Evolutionary conservation across 2,329 filamentous ascomycete species (phyloP), one percentile per base, ranked within the genome.

Genomic region (Cercospora zeina): DNA sequence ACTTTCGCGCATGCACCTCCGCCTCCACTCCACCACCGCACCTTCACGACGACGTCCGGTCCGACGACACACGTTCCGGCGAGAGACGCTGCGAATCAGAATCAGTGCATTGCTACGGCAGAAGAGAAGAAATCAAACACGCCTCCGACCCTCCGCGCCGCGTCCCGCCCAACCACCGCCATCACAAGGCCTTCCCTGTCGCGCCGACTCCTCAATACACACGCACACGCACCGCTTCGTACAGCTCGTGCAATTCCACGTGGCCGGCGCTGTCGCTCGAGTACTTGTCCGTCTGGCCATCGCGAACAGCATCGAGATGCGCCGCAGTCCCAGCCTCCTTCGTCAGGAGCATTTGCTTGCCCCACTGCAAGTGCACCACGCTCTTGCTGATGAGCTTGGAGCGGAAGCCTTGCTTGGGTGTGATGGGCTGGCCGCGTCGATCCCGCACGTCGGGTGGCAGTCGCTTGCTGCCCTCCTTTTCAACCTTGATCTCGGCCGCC

Each of bases 191-290:
- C 24, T 30, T 53, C 19, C 45, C 34, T 36, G 34, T 27, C 50
- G 19, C 16, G 58, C 27, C 58, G n/a, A 45, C 37, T 36, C 24
- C 30, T 36, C 24, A 54, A 14, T 13, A n/a, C 27, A 39, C 58
- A 14, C 49, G 16, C n/a, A 19, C 58, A 19, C 50, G 24, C 57
- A 31, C 24, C 33, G 37, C 24, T 49, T 50, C 19, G 19, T 53
- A 59, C 30, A 62, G 14, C 19, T 70, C 65, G 34, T 62, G 67
- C 58, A 71, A 54, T 69, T 74, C 58, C 66, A 71, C 27, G 67
- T 65, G 68, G 2, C 58, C 71, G 42, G 69, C 68, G 27, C 74
- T 76, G 59, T 77, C 77, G 30, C 74, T 72, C 47, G 75, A 74
- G 36, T 72, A 72, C 68, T 42, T 75, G 34, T 58, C 37, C 57